Conservation (phyloP, 2,329 filamentous ascomycete genomes). For the Didymella sp. region DNA sequence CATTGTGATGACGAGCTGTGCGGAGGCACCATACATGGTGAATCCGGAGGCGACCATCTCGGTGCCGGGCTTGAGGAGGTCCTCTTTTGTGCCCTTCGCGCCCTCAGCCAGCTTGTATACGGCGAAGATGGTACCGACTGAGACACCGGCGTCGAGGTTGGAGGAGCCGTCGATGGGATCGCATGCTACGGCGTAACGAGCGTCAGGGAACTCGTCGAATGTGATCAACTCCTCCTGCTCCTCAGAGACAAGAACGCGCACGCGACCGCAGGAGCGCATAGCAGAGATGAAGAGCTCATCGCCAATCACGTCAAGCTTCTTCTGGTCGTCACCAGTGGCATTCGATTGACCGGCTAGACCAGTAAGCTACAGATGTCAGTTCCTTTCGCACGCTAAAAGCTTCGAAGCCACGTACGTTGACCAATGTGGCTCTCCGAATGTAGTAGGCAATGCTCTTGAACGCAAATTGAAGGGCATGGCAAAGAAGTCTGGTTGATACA, state of each 20-base stretch:
- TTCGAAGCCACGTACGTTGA: slow-evolving; percentile 66
- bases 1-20: slow-evolving; percentile 97
- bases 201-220: slow-evolving; percentile 75
- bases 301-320: slow-evolving; percentile 99
- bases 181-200: slow-evolving; percentile 93
- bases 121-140: slow-evolving; percentile 95
- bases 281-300: slow-evolving; percentile 97
- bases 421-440: slow-evolving; percentile 92
- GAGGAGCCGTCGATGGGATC: slow-evolving; percentile 98
- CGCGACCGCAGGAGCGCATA: slow-evolving; percentile 92
- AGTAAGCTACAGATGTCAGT: slow-evolving; percentile 65
- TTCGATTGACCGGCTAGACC: slow-evolving; percentile 95
- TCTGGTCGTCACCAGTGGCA: slow-evolving; percentile 95
- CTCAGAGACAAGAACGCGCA: slow-evolving; percentile 92
- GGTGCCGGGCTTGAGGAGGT: slow-evolving; percentile 86
- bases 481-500: slow-evolving; percentile 73
- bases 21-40: slow-evolving; percentile 99
- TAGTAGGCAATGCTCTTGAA: slow-evolving; percentile 99
- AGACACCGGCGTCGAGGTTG: slow-evolving; percentile 97
- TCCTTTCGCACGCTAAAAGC: not conserved
- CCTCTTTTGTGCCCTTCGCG: slow-evolving; percentile 76
- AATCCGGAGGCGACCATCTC: slow-evolving; percentile 96
- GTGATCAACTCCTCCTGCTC: slow-evolving; percentile 93
- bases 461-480: slow-evolving; percentile 97
- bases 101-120: slow-evolving; percentile 87